A percentile compares a stretch with the other conserved stretches of the same genome.
Evolutionary conservation across 306 rosid genomes (phyloP).

Genomic region (Astragalus glycyphyllos): DNA sequence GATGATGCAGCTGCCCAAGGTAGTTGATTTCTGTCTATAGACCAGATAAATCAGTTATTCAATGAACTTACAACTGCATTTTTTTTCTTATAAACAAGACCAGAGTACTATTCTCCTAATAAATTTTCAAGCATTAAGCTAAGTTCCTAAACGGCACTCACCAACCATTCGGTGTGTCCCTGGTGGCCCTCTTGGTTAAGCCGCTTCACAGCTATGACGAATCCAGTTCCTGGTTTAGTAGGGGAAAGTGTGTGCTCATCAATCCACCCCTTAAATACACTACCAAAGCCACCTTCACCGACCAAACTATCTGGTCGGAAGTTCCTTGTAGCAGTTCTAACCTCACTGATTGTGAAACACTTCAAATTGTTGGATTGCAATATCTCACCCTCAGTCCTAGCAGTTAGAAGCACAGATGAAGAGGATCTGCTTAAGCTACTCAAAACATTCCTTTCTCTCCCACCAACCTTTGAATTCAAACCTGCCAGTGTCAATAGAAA

Average conservation of each 20-base stretch:
- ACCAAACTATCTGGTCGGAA: constrained; percentile 85
- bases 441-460: constrained; percentile 43
- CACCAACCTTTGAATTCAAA: constrained; percentile 46
- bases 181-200: constrained; percentile 81
- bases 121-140: background rate
- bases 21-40: constrained; percentile 35
- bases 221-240: constrained; percentile 79
- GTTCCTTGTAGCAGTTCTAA: constrained; percentile 79
- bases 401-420: constrained; percentile 55
- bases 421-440: constrained; percentile 51
- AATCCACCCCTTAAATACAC: constrained; percentile 87
- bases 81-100: too few relatives aligned
- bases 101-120: background rate
- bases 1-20: constrained; percentile 84
- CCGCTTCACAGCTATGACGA: constrained; percentile 85
- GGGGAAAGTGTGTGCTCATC: constrained; percentile 77
- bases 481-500: constrained; percentile 47
- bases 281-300: constrained; percentile 88
- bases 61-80: too few relatives aligned
- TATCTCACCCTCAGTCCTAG: constrained; percentile 75
- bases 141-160: constrained; percentile 52
- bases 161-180: constrained; percentile 97
- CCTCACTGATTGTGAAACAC: constrained; percentile 64
- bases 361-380: constrained; percentile 72
- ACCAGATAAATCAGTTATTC: too few relatives aligned